Evolutionary conservation across 179 eudicot genomes (phyloP).

Genomic region (Amaranthus tricolor): DNA sequence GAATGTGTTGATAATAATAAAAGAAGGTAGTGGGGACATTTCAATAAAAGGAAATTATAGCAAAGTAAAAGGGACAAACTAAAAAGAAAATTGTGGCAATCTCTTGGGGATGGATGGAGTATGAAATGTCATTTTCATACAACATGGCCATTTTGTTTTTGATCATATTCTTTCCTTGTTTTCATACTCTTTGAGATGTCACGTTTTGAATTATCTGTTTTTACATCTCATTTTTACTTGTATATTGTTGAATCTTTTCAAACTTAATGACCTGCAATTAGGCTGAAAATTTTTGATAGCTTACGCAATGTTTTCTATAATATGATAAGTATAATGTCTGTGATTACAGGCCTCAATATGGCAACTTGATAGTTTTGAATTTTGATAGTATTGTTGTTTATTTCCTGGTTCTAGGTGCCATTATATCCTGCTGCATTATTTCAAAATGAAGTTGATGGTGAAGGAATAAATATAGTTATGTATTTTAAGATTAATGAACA

Average conservation of each 20-base stretch:
- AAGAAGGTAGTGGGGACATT: no score
- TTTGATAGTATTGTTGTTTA: background rate
- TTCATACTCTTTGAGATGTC: background rate
- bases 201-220: background rate
- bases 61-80: no score
- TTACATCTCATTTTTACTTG: background rate
- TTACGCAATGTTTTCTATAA: no score
- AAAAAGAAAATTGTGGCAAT: no score
- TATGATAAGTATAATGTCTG: background rate
- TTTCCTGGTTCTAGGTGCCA: conserved; percentile 57
- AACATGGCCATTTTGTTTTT: background rate
- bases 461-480: conserved; percentile 85
- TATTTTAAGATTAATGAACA: conserved; percentile 79
- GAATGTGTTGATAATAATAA: no score
- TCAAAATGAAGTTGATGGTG: conserved; percentile 84
- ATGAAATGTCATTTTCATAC: background rate
- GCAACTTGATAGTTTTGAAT: background rate
- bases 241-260: background rate
- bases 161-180: background rate
- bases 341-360: background rate
- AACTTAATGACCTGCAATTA: background rate
- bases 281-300: background rate
- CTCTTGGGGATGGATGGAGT: no score
- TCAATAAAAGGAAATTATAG: no score
- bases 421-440: conserved; percentile 79